A percentile compares a stretch with the other conserved stretches of the same genome.
phyloP scores from a whole-genome alignment of 257 asterid genomes.

The Knoxia roxburghii region DNA sequence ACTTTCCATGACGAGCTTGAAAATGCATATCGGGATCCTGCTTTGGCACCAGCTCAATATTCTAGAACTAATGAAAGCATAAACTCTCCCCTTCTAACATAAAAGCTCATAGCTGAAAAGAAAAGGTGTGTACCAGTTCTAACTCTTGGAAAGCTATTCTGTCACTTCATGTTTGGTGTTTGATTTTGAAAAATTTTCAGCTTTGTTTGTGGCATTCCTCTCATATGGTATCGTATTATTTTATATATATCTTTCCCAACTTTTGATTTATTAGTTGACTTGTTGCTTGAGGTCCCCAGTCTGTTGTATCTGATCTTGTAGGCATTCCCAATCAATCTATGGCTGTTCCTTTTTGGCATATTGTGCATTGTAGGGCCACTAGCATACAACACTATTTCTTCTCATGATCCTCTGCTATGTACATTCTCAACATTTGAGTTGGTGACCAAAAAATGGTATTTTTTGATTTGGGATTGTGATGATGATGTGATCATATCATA shows the following conservation, averaged over 20 bases:
- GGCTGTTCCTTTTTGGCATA: neutral
- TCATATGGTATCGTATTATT: neutral
- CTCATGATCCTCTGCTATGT: neutral
- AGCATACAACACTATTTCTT: neutral
- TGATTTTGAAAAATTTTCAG: neutral
- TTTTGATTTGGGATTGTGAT: too few relatives aligned
- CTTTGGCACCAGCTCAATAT: conserved; percentile 33
- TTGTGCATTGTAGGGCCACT: neutral
- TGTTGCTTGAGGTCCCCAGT: neutral
- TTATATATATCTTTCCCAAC: too few relatives aligned
- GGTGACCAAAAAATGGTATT: neutral
- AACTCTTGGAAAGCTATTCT: neutral
- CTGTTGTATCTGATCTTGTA: neutral
- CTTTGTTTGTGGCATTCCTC: neutral
- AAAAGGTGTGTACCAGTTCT: neutral
- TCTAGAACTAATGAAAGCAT: conserved; percentile 37
- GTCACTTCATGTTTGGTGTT: neutral
- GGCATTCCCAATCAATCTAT: too few relatives aligned
- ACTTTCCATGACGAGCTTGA: conserved; percentile 54
- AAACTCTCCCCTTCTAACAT: conserved; percentile 54
- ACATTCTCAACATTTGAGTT: conserved; percentile 3
- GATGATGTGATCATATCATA: neutral
- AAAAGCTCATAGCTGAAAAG: neutral
- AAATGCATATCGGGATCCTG: conserved; percentile 73
- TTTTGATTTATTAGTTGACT: neutral